Base-by-base conservation (phyloP, 2,329 filamentous ascomycete genomes). In the Arachnomyces sp. region DNA sequence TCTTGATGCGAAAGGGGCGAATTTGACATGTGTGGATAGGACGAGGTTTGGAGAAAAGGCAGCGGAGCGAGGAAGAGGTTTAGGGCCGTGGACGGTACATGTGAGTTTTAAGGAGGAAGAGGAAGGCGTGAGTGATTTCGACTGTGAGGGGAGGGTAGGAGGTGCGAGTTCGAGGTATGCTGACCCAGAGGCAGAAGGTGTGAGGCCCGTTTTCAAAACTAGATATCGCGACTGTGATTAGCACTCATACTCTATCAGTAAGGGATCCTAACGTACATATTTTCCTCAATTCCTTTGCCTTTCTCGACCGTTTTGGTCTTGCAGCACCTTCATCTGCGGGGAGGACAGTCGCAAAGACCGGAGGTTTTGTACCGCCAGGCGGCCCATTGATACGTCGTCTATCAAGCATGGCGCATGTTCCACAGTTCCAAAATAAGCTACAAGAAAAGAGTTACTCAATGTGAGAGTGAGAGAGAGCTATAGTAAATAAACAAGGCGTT, bases 41-140 rank as follows among this genome's bases (percentile, higher is more conserved):
- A 95, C 82, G 48, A 96, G 79, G 54, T 95, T 89, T 7, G 92
- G 87, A 38, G 86, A 92, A 67, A 95, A 98, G 1, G 87, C 83
- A 18, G 87, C 86, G 41, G 86, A 93, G 58, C 88, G 80, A 25
- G 90, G 89, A 31, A 98, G 75, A 16, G 92, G 88, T 51, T 89
- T 81, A 3, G 92, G 92, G 1, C 92, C 92, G 65, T 96, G 90
- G 40, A 96, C 86, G 8, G 87, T 89, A 62, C 89, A 95, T 47
- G 83, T 85, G 45, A 98, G 79, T 64, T 98, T 98, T 57, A 96
- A 75, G 38, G 86, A 85, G 29, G 81, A 77, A 5, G 72, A 68
- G 9, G 68, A 62, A 7, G 72, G 65, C 13, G 72, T 78, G 34
- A 77, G 67, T 42, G 68, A 66, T 44, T 61, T 61, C 42, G 59